phyloP scores from a whole-genome alignment of 2,329 filamentous ascomycete species.

The Xylariaceae sp. region DNA sequence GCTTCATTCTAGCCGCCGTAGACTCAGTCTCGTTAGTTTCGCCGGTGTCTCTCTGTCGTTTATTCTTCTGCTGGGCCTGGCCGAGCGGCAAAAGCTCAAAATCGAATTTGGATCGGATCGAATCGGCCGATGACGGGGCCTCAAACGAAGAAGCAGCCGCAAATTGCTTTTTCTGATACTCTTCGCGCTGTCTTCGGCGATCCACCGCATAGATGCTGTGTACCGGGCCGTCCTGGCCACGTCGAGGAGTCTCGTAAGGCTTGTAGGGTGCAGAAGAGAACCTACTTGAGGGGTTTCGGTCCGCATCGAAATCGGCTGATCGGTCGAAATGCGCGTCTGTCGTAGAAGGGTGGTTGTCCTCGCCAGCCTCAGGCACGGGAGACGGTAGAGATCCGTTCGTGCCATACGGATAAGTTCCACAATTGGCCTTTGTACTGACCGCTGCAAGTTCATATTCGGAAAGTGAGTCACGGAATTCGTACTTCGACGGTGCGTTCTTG shows the following conservation, averaged over 20 bases:
- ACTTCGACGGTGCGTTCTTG: conserved; percentile 31
- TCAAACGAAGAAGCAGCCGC: conserved; percentile 17
- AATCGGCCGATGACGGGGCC: conserved; percentile 14
- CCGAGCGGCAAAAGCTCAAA: conserved; percentile 39
- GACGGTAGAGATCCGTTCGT: conserved; percentile 16
- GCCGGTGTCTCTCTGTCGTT: conserved; percentile 34
- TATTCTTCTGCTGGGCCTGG: conserved; percentile 34
- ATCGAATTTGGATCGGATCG: conserved; percentile 33
- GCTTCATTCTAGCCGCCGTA: conserved; percentile 19
- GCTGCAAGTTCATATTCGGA: conserved; percentile 32
- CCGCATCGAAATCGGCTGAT: conserved; percentile 4
- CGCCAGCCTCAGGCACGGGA: neutral
- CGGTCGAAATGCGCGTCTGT: conserved; percentile 4
- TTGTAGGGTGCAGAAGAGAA: neutral
- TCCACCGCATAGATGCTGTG: conserved; percentile 10
- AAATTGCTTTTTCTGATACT: conserved; percentile 14
- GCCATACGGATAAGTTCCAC: conserved; percentile 10
- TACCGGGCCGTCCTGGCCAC: neutral
- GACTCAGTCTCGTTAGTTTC: conserved; percentile 35
- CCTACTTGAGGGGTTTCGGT: neutral
- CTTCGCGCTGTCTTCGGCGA: neutral
- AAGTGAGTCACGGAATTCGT: conserved; percentile 40
- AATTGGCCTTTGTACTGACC: conserved; percentile 24
- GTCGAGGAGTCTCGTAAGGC: neutral
- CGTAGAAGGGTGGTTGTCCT: neutral